Evolutionary conservation across 495 filamentous ascomycete species (phyloP).

Genomic region (Penicillium maclennaniae): DNA sequence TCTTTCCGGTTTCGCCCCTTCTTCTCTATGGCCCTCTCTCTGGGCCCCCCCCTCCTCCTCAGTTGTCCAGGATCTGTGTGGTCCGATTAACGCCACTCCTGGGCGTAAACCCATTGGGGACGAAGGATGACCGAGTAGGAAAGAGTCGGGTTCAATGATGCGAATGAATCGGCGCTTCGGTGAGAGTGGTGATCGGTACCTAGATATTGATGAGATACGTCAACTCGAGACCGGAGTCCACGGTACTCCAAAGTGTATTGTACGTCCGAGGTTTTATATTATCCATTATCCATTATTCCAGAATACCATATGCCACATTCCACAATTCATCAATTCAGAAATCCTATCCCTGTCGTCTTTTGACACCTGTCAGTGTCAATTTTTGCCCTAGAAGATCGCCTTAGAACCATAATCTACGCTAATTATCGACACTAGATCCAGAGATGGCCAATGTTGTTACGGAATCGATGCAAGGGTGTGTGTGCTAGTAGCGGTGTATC

Average conservation of each 20-base stretch:
- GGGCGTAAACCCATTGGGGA: slow-evolving; percentile 5
- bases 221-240: no score
- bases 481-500: slow-evolving; percentile 9
- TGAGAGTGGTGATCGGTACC: background rate
- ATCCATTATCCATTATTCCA: no score
- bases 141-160: background rate
- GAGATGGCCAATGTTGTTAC: no score
- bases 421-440: no score
- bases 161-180: background rate
- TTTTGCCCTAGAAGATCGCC: no score
- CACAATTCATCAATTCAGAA: no score
- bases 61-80: background rate
- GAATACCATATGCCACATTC: background rate
- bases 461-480: slow-evolving; percentile 5
- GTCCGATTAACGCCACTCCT: slow-evolving; percentile 3
- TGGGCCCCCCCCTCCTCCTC: background rate
- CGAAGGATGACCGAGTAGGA: slow-evolving; percentile 1
- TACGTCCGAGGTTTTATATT: no score
- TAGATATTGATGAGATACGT: background rate
- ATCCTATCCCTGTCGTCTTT: slow-evolving; percentile 8
- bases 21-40: no score
- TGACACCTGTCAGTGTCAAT: slow-evolving; percentile 15
- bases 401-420: no score
- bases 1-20: slow-evolving; percentile 15
- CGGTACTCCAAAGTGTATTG: no score